Percentiles rank a stretch among this genome's conserved stretches.
Conservation (phyloP, 2,329 filamentous ascomycete genomes). For the Aspergillus fijiensis region DNA sequence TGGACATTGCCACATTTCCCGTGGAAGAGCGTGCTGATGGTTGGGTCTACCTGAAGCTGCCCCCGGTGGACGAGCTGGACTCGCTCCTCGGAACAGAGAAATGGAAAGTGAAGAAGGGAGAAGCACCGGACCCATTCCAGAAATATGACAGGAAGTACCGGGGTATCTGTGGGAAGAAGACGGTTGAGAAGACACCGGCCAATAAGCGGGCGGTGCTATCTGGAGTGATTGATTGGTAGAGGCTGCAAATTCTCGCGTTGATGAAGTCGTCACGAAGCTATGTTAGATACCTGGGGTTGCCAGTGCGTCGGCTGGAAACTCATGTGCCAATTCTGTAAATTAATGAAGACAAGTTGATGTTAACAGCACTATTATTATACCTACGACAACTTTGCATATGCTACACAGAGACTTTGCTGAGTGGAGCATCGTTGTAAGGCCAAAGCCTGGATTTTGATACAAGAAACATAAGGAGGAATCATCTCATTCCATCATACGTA, state of each 20-base stretch:
- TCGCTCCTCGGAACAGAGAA: constrained; percentile 71
- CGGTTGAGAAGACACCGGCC: constrained; percentile 23
- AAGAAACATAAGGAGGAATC: too few species aligned
- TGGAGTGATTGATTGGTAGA: constrained; percentile 38
- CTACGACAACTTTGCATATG: too few species aligned
- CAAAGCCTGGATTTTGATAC: too few species aligned
- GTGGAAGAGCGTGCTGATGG: constrained; percentile 74
- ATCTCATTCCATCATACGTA: too few species aligned
- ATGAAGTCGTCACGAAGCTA: constrained; percentile 7
- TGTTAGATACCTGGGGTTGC: neutral
- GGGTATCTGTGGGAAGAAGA: constrained; percentile 55
- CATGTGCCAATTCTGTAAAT: neutral
- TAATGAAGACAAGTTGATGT: neutral
- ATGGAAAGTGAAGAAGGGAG: constrained; percentile 75
- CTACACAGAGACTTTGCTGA: too few species aligned
- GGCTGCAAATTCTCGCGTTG: neutral
- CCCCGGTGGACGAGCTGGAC: constrained; percentile 78
- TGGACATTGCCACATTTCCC: constrained; percentile 80
- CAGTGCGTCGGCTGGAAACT: neutral
- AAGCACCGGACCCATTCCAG: constrained; percentile 58
- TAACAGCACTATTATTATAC: too few species aligned
- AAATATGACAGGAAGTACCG: constrained; percentile 58
- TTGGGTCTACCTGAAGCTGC: constrained; percentile 76
- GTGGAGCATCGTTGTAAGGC: too few species aligned
- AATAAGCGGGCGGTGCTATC: constrained; percentile 17